Base-by-base conservation (phyloP, 2,329 filamentous ascomycete species). In the Ophiostoma angusticollis region DNA sequence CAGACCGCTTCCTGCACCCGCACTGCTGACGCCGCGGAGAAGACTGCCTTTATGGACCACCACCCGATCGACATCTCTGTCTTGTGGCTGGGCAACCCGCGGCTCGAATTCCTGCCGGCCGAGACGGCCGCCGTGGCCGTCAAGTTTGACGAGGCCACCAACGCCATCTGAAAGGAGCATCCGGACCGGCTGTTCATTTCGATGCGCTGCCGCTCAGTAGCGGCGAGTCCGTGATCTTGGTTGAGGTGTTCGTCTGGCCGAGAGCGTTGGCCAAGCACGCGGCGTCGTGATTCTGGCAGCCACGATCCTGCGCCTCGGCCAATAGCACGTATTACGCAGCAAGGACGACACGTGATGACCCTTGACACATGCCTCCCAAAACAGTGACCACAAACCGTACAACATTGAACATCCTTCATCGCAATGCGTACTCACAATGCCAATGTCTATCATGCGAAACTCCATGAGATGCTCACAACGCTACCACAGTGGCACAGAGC, bases 81-180 rank as follows among this genome's bases (percentile, higher is more conserved):
- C 31, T 75, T 93, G 44, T 87, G 81, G 0, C 72, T 93, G 13
- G 84, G 84, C 8, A 93, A 93, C 51, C 85, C 85, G 0, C 93
- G 85, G 85, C 67, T 93, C 3, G 85, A 93, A 56, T 93, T 89
- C 54, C 59, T 93, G 1, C 53, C 63, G n/a, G 55, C 72, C 0
- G 56, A 62, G 3, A 70, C 77, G 45, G 80, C 80, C 0, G 70
- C 70, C 28, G 75, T 77, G 35, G 83, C 83, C 1, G 54, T 62
- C 41, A 64, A 63, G 1, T 76, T 91, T 54, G 93, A 93, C 54
- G 65, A 80, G 47, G 83, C 87, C 47, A 74, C 91, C 25, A 73
- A 84, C 34, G 54, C 56, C 18, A 77, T 84, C 54, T 91, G 84
- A 58, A 63, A 59, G 6, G 55, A 65, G 35, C 69, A 78, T 41